Base-by-base conservation (phyloP, 2,329 filamentous ascomycete species). In the Xylaria arbuscula region DNA sequence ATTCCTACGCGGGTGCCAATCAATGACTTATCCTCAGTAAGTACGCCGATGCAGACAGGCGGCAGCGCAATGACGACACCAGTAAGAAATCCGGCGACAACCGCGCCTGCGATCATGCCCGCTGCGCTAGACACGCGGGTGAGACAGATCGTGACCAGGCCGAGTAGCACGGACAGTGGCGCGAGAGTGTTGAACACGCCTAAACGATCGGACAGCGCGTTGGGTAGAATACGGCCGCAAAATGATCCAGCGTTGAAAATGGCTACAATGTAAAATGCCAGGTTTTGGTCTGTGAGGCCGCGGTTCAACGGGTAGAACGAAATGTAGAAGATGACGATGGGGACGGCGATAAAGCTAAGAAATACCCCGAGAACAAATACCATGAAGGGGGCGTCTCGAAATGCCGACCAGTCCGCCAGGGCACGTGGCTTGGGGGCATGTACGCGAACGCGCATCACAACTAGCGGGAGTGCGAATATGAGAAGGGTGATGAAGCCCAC, bases 401-500 rank as follows among this genome's bases (percentile, higher is more conserved):
- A 51, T 32, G 13, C 48, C 1, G 48, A 51, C 48, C 48, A 51
- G 11, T 51, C 48, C 1, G 32, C 11, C 48, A 51, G 1, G 11
- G 48, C 48, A 13, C 48, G 48, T 5, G 48, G 48, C 6, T 51
- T 32, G 19, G 48, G 4, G 1, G 48, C 24, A 6, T 13, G 22
- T 15, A 32, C 11, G 13, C 24, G 48, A 24, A 32, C 15, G 17
- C 48, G 22, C 48, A 51, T 51, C 11, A 51, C 24, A 24, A 19
- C 11, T 32, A 32, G 15, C 7, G 48, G 48, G 5, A 51, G 10
- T 32, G 24, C 4, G 48, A 51, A 51, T 1, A 13, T 51, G 3
- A 40, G 53, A 32, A 64, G 61, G 22, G 22, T 36, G 15, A 64
- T 57, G 28, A 64, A 54, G 3, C 42, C 53, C 53, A 64, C 53